phyloP scores from a whole-genome alignment of 2,329 filamentous ascomycete species.

The Cadophora gregata region DNA sequence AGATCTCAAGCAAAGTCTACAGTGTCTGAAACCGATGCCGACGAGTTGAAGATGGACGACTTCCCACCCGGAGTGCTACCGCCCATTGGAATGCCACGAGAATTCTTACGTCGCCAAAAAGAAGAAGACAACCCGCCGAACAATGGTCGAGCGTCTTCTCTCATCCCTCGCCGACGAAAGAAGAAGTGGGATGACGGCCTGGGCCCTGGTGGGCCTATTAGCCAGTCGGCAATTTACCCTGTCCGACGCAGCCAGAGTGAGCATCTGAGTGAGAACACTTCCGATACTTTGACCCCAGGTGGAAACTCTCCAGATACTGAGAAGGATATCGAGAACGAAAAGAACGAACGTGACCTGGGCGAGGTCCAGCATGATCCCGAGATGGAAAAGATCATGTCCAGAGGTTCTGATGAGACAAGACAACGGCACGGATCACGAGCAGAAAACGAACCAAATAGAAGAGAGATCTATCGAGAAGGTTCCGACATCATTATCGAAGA shows the following conservation, averaged over 20 bases:
- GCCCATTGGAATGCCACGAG: constrained; percentile 72
- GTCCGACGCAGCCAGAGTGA: constrained; percentile 44
- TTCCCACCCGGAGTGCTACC: constrained; percentile 74
- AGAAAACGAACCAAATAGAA: constrained; percentile 42
- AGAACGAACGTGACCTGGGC: constrained; percentile 40
- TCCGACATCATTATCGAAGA: constrained; percentile 82
- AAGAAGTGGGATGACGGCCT: constrained; percentile 74
- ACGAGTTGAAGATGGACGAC: constrained; percentile 64
- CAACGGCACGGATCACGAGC: constrained; percentile 40
- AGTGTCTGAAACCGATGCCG: constrained; percentile 78
- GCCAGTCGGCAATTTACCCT: constrained; percentile 87
- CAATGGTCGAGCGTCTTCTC: constrained; percentile 64
- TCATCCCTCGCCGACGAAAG: constrained; percentile 64
- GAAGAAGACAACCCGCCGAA: constrained; percentile 71
- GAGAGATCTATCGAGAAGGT: constrained; percentile 84
- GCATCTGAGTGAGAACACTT: constrained; percentile 38
- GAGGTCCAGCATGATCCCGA: constrained; percentile 46
- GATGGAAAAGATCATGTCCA: constrained; percentile 44
- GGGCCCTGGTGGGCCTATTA: constrained; percentile 85
- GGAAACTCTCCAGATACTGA: constrained; percentile 39
- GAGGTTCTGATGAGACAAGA: constrained; percentile 45
- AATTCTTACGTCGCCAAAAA: constrained; percentile 82
- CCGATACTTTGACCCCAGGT: constrained; percentile 42
- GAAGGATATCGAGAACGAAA: constrained; percentile 43
- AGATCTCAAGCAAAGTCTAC: constrained; percentile 83